These are phyloP conservation scores for Exophiala bonariae DNA, from an alignment of 2,329 filamentous ascomycete species.

Conservation along the genomic window DNA sequence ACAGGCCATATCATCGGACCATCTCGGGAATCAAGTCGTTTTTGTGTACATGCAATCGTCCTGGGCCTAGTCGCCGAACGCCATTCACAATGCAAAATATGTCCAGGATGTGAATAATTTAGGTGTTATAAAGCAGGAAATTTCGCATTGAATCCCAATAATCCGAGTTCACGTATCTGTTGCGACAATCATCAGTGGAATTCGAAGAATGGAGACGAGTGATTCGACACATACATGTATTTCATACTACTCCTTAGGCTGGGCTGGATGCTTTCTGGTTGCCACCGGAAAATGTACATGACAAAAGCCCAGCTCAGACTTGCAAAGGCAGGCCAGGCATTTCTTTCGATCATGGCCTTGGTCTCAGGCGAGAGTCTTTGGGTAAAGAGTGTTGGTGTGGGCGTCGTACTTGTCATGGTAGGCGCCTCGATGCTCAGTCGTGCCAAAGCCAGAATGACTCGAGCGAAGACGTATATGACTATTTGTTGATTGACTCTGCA, in stretches of 20 bases:
- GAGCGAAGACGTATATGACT: constrained; percentile 94
- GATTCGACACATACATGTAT: constrained; percentile 70
- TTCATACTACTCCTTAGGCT: constrained; percentile 94
- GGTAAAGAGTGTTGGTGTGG: constrained; percentile 26
- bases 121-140: constrained; percentile 81
- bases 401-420: constrained; percentile 32
- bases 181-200: background rate
- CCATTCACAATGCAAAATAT: constrained; percentile 5
- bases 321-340: constrained; percentile 92
- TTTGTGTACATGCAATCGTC: background rate
- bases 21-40: background rate
- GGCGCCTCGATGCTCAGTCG: constrained; percentile 73
- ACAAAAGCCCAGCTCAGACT: constrained; percentile 87
- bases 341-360: constrained; percentile 56
- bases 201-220: too few species aligned
- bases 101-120: constrained; percentile 8
- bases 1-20: background rate
- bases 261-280: constrained; percentile 86
- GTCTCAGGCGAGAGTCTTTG: constrained; percentile 30
- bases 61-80: background rate
- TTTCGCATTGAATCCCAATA: constrained; percentile 85
- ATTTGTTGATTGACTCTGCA: constrained; percentile 58
- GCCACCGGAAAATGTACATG: constrained; percentile 92
- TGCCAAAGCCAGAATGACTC: constrained; percentile 81
- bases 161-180: constrained; percentile 74